Evolutionary conservation across 257 asterid species (phyloP), one percentile per base, ranked within the genome.

Genomic region (Misopates orontium): DNA sequence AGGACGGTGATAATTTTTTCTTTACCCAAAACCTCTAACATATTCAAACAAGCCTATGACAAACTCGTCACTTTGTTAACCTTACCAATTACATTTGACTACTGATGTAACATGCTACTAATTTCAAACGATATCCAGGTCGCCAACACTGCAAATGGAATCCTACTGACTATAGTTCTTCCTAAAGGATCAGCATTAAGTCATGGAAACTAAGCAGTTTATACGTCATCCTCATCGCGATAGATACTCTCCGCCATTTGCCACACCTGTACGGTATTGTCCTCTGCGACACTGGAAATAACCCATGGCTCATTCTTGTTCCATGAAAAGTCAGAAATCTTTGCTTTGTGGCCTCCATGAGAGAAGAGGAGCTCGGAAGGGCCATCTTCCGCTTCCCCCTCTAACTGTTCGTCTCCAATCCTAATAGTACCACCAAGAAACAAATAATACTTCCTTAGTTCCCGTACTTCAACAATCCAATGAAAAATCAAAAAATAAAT

Each of bases 351-450:
- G 57, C 99, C 97, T 5, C 99, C 99, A 53, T 90, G 99, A 68
- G 97, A 80, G 78, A 94, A 94, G 18, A 94, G 85, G 64, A 94
- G 96, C 82, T 94, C 99, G 0, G 99, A 80, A 4, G 99, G 97
- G 0, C 97, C 97, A 62, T 94, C 99, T 73, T 88, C 97, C 31
- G 96, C 99, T 90, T 90, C 99, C 56, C 97, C 99, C 81, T 90
- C 97, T 87, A 82, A 75, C 78, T 90, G 97, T 78, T 94, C 97
- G 17, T 88, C 99, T 60, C 99, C 99, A 63, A 94, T 74, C 84
- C 99, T 93, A 73, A 57, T 73, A 70, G 32, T 58, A 69, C 12
- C 10, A 55, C 55, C 69, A 44, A 6, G 17, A 67, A 68, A 40
- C 11, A 60, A 20, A 12, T 16, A 51, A 14, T 17, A 21, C 17